These are phyloP conservation scores for Yamadazyma sp. DNA, from an alignment of 1,139 yeast genomes.

Conservation along the genomic window DNA sequence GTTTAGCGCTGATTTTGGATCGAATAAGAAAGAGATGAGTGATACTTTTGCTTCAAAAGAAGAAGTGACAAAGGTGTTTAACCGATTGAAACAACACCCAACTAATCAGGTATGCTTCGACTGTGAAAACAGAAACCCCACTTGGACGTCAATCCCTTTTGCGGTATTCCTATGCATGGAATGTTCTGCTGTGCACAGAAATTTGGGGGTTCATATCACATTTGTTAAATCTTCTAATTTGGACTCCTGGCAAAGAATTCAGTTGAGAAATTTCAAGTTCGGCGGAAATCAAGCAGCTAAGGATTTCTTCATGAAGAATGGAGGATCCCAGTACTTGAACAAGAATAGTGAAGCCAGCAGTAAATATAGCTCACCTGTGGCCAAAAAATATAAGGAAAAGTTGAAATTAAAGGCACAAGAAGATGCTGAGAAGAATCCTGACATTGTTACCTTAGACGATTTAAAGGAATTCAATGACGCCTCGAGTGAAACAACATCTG, in stretches of 20 bases:
- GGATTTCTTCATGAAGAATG: slow-evolving; percentile 79
- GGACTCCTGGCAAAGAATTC: slow-evolving; percentile 88
- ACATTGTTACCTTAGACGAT: slow-evolving; percentile 61
- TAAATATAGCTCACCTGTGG: slow-evolving; percentile 80
- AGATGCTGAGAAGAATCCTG: slow-evolving; percentile 72
- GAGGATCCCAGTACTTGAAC: slow-evolving; percentile 68
- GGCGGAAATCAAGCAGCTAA: slow-evolving; percentile 90
- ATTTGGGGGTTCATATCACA: slow-evolving; percentile 50
- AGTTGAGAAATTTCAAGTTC: slow-evolving; percentile 83
- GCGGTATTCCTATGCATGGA: slow-evolving; percentile 50
- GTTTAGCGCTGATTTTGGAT: no score
- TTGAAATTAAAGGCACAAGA: slow-evolving; percentile 64
- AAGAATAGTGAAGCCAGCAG: slow-evolving; percentile 61
- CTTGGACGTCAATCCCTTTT: slow-evolving; percentile 54
- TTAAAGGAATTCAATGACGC: slow-evolving; percentile 41
- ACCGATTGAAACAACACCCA: slow-evolving; percentile 58
- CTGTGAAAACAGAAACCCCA: slow-evolving; percentile 50
- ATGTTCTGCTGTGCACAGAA: slow-evolving; percentile 51
- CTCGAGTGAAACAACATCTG: slow-evolving; percentile 33
- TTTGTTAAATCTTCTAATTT: slow-evolving; percentile 85
- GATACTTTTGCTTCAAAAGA: slow-evolving; percentile 61
- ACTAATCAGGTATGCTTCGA: slow-evolving; percentile 83
- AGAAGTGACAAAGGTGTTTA: slow-evolving; percentile 61
- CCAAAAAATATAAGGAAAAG: slow-evolving; percentile 75
- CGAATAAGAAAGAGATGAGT: no score